phyloP scores from a whole-genome alignment of 2,329 filamentous ascomycete genomes.

The Xylaria sp. region DNA sequence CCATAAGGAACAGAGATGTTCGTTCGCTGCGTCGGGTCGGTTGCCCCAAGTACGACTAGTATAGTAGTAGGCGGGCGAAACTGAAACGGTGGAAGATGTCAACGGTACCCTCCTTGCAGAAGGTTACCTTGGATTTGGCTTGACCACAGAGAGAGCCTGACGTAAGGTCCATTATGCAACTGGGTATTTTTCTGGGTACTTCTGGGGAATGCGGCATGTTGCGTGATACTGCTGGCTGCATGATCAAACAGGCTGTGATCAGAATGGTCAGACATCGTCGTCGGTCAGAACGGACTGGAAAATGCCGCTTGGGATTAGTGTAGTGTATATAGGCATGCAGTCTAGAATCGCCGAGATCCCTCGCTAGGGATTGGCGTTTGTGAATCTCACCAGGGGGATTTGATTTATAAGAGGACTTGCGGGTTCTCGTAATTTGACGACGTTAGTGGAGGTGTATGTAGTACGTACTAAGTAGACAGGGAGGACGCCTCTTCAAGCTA shows the following conservation, averaged over 20 bases:
- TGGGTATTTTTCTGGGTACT: conserved; percentile 3
- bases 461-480: not conserved
- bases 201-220: conserved; percentile 11
- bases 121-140: conserved; percentile 6
- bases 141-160: conserved; percentile 20
- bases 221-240: conserved; percentile 20
- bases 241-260: conserved; percentile 24
- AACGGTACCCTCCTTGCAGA: conserved; percentile 3
- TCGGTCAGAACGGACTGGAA: conserved; percentile 14
- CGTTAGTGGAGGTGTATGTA: conserved; percentile 22
- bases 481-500: not conserved
- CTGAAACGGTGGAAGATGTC: conserved; percentile 24
- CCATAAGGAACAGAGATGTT: not conserved
- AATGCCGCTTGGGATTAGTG: conserved; percentile 16
- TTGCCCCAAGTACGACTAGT: conserved; percentile 4
- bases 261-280: conserved; percentile 12
- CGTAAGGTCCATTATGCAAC: conserved; percentile 20
- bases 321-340: not conserved
- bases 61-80: conserved; percentile 10
- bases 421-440: conserved; percentile 15
- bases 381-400: conserved; percentile 14
- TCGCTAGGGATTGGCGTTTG: conserved; percentile 20
- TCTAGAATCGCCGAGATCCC: conserved; percentile 21
- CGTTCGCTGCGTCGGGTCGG: conserved; percentile 10
- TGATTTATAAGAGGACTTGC: conserved; percentile 28